Conservation (phyloP, 306 rosid species). For the Dryas alaskensis region DNA sequence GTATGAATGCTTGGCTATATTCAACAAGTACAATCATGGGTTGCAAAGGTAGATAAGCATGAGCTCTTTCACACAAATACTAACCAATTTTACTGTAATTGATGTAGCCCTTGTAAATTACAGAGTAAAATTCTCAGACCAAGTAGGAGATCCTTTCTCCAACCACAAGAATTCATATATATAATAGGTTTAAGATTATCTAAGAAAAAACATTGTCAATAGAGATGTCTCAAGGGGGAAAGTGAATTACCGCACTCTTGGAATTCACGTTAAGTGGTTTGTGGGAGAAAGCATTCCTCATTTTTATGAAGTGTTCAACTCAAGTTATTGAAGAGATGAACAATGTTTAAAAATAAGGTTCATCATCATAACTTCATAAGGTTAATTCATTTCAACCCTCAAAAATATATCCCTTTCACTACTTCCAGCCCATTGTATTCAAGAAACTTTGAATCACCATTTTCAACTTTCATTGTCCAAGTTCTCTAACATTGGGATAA, state of each 20-base stretch:
- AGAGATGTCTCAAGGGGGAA: neutral
- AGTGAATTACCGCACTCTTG: neutral
- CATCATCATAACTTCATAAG: neutral
- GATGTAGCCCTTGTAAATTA: neutral
- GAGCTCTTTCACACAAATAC: neutral
- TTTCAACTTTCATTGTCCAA: constrained; percentile 31
- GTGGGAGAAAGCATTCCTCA: neutral
- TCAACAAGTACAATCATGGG: neutral
- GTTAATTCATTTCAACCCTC: neutral
- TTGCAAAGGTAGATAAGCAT: neutral
- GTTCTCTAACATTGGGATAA: constrained; percentile 56
- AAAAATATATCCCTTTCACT: neutral
- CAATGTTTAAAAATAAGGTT: neutral
- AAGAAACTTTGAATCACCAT: neutral
- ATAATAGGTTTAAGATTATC: neutral
- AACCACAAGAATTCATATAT: neutral
- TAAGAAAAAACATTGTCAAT: neutral
- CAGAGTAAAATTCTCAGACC: neutral
- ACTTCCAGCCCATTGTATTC: neutral
- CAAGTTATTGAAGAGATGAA: neutral
- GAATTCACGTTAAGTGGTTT: neutral
- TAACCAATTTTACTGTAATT: neutral
- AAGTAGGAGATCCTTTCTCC: neutral
- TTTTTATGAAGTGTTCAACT: neutral
- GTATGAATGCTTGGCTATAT: neutral